phyloP scores from a whole-genome alignment of 116 monocot genomes.

The Zostera marina region DNA sequence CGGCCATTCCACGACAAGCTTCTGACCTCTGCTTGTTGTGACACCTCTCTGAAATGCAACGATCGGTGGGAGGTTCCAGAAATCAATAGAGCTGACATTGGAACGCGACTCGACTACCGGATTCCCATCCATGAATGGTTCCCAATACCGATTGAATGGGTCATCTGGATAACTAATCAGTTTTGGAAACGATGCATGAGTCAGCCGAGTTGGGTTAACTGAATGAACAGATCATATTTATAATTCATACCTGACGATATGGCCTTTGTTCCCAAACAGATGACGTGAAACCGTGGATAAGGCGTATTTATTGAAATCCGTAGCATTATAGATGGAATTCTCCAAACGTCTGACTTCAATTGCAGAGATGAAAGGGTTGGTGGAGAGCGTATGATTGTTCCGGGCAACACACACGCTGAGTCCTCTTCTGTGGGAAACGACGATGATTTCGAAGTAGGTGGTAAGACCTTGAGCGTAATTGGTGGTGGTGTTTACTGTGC shows the following conservation, averaged over 20 bases:
- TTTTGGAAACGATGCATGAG: not conserved
- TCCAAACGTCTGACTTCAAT: conserved; percentile 46
- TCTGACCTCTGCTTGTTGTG: conserved; percentile 6
- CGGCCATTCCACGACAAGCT: conserved; percentile 1
- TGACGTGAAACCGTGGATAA: conserved; percentile 67
- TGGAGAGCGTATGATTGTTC: conserved; percentile 32
- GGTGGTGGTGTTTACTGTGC: conserved; percentile 45
- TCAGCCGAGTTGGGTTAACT: too few relatives aligned
- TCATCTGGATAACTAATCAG: conserved; percentile 78
- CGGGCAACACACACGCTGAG: conserved; percentile 79
- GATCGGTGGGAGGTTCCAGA: conserved; percentile 10
- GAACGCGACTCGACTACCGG: conserved; percentile 48
- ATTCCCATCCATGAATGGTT: conserved; percentile 39
- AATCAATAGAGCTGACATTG: conserved; percentile 28
- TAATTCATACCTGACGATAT: conserved; percentile 48
- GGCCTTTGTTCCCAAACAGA: conserved; percentile 35
- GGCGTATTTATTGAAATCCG: conserved; percentile 34
- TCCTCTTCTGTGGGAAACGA: conserved; percentile 25
- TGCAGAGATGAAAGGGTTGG: conserved; percentile 63
- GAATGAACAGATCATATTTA: too few relatives aligned
- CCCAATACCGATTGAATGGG: conserved; percentile 84
- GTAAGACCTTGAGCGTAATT: conserved; percentile 43
- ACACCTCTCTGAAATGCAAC: not conserved
- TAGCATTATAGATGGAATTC: conserved; percentile 66
- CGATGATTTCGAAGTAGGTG: conserved; percentile 72